phyloP scores from a whole-genome alignment of 805 yeast species.

The Candida corydali region DNA sequence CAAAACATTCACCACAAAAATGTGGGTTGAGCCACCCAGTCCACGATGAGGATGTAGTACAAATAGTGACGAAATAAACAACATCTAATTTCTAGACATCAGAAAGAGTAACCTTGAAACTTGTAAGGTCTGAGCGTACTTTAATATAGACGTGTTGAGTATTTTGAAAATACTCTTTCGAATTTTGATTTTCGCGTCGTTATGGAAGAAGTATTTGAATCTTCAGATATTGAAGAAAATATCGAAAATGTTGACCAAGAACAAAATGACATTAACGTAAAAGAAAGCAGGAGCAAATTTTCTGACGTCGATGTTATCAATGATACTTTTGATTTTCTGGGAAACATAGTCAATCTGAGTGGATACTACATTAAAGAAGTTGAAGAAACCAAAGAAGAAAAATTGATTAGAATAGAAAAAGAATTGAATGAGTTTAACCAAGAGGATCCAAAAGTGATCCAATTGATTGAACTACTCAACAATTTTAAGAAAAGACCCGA shows the following conservation, averaged over 20 bases:
- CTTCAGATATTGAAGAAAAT: constrained; percentile 42
- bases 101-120: no score
- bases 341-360: constrained; percentile 20
- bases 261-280: constrained; percentile 15
- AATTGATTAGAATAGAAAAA: constrained; percentile 30
- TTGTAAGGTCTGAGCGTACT: no score
- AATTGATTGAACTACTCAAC: constrained; percentile 8
- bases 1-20: constrained; percentile 94
- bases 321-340: constrained; percentile 36
- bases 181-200: no score
- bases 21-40: constrained; percentile 84
- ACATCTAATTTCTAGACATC: no score
- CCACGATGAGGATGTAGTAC: constrained; percentile 91
- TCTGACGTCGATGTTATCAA: constrained; percentile 2
- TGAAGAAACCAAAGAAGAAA: constrained; percentile 36
- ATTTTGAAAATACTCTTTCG: no score
- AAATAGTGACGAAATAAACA: constrained; percentile 84
- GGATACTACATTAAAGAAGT: constrained; percentile 22
- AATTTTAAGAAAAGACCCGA: constrained; percentile 7
- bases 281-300: constrained; percentile 4
- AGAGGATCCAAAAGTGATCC: not conserved
- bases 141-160: no score
- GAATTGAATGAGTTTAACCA: constrained; percentile 36
- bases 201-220: constrained; percentile 43
- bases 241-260: constrained; percentile 1